Evolutionary conservation across 2,329 filamentous ascomycete species (phyloP).

Genomic region (Dactylellina sp.): DNA sequence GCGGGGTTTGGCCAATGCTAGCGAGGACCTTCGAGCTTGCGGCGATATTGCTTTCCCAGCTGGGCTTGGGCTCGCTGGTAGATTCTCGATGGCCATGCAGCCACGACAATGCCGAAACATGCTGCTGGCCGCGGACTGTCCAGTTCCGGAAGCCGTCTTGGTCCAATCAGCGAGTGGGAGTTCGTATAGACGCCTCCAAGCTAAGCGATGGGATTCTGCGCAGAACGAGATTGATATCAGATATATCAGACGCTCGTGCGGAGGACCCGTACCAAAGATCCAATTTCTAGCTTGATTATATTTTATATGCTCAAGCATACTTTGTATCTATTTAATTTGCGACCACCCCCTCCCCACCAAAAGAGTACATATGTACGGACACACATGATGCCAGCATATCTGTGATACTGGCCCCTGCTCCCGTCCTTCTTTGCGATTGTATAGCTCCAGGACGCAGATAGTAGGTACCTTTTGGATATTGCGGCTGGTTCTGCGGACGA

Average conservation of each 20-base stretch:
- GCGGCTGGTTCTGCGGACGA: conserved; percentile 46
- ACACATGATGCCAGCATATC: no score
- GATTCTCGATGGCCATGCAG: conserved; percentile 31
- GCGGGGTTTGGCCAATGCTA: conserved; percentile 37
- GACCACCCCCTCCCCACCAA: no score
- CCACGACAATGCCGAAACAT: conserved; percentile 48
- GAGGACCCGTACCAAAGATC: no score
- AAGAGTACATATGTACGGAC: no score
- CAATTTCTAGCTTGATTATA: no score
- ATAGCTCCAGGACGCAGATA: background rate
- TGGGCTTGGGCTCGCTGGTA: background rate
- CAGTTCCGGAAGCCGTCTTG: conserved; percentile 46
- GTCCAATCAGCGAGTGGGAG: background rate
- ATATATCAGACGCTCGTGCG: background rate
- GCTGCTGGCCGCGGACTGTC: conserved; percentile 38
- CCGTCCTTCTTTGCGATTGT: no score
- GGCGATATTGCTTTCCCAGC: conserved; percentile 15
- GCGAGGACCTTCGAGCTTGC: conserved; percentile 1
- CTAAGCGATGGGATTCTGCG: background rate
- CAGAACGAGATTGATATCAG: background rate
- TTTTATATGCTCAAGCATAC: no score
- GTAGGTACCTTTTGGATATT: background rate
- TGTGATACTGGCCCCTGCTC: no score
- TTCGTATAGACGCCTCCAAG: background rate
- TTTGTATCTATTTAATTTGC: no score